These are phyloP conservation scores for Phialophora expanda DNA, from an alignment of 2,329 filamentous ascomycete species.

Conservation along the genomic window DNA sequence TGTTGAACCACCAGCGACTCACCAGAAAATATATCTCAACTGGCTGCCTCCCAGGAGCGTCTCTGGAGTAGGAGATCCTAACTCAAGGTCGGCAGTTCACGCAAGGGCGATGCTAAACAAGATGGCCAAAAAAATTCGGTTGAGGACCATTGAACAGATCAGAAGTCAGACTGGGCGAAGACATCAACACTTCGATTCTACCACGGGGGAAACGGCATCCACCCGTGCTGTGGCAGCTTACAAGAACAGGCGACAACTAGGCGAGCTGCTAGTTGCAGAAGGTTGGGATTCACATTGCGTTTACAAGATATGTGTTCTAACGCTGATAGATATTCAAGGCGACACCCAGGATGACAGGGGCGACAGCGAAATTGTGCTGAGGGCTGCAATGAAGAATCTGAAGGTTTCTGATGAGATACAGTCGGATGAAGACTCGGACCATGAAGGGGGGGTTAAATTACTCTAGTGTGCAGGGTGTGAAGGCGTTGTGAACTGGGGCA, in stretches of 20 bases:
- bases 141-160: conserved; percentile 39
- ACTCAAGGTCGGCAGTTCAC: background rate
- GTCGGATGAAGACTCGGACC: background rate
- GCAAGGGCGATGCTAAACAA: conserved; percentile 39
- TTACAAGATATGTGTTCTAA: background rate
- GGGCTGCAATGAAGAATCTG: background rate
- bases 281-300: background rate
- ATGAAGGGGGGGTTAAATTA: background rate
- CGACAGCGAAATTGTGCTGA: background rate
- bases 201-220: conserved; percentile 28
- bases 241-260: background rate
- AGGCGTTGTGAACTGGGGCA: too few species aligned
- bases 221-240: background rate
- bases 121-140: conserved; percentile 40
- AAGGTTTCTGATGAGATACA: background rate
- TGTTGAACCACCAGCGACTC: conserved; percentile 40
- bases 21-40: conserved; percentile 42
- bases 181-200: conserved; percentile 40
- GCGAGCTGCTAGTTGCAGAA: background rate
- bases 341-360: background rate
- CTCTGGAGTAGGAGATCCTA: conserved; percentile 4
- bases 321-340: background rate
- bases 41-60: conserved; percentile 39
- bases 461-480: too few species aligned
- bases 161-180: conserved; percentile 33